These are phyloP conservation scores for Paramecium primaurelia DNA, from an alignment of 73 alveolate genomes.

Conservation along the genomic window DNA sequence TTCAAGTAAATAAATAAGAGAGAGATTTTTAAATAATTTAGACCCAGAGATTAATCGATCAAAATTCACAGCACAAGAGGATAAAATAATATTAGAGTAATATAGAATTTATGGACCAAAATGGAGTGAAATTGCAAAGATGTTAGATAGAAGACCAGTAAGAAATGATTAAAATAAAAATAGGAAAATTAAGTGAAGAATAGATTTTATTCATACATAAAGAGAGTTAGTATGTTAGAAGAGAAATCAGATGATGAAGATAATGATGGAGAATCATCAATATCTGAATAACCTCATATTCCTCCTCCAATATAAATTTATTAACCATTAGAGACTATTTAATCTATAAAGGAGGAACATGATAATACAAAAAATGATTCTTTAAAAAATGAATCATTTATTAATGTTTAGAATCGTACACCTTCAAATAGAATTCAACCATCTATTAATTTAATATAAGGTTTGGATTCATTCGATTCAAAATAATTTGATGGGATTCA, in stretches of 20 bases:
- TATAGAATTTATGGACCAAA: conserved; percentile 28
- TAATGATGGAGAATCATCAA: neutral
- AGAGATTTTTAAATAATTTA: conserved; percentile 17
- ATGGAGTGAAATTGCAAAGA: conserved; percentile 38
- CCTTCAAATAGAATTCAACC: neutral
- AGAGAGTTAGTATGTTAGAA: neutral
- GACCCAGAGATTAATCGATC: conserved; percentile 15
- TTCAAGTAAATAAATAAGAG: neutral
- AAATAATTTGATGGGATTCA: neutral
- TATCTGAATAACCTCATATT: neutral
- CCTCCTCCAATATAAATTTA: neutral
- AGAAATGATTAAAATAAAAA: neutral
- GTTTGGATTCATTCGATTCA: conserved; percentile 6
- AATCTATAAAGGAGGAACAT: neutral
- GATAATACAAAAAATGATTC: conserved; percentile 10
- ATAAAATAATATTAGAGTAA: neutral
- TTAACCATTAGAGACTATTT: neutral
- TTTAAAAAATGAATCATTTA: neutral
- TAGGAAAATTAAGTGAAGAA: conserved; percentile 40
- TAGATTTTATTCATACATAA: conserved; percentile 4
- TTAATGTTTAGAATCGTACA: neutral
- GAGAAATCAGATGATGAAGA: conserved; percentile 34
- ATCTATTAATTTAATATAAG: neutral
- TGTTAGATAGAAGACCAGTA: conserved; percentile 44
- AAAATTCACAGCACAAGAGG: conserved; percentile 33